Evolutionary conservation across 1,284 basidiomycete species (phyloP).

Genomic region (Leccinum subrobustum): DNA sequence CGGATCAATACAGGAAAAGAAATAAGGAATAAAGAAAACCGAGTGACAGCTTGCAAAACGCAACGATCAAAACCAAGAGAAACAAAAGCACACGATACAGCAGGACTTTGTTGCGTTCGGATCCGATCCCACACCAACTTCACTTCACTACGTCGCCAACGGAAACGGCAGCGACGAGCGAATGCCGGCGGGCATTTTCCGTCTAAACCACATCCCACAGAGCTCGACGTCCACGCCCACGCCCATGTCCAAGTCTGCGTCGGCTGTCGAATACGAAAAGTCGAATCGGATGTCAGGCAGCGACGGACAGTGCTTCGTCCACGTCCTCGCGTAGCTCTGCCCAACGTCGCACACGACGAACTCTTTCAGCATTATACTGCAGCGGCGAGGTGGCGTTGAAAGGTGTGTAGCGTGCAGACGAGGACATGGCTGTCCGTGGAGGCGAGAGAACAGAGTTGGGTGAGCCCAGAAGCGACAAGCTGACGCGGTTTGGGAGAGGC

Average conservation of each 20-base stretch:
- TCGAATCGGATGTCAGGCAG: constrained; percentile 29
- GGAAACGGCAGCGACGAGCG: not conserved
- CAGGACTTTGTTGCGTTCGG: not conserved
- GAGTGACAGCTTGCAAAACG: not conserved
- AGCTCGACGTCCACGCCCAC: constrained; percentile 21
- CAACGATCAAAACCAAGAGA: not conserved
- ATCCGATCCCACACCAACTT: not conserved
- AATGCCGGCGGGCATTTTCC: constrained; percentile 13
- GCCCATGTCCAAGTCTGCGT: constrained; percentile 13
- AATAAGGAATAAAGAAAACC: not conserved
- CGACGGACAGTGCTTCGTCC: constrained; percentile 30
- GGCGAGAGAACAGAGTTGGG: no score
- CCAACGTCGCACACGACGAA: constrained; percentile 7
- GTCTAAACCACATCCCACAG: constrained; percentile 32
- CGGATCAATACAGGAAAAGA: not conserved
- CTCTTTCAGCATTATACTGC: no score
- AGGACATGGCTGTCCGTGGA: no score
- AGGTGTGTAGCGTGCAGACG: no score
- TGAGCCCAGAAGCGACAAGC: no score
- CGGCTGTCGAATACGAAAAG: constrained; percentile 27
- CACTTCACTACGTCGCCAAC: not conserved
- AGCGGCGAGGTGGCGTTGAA: no score
- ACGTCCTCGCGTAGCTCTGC: constrained; percentile 26
- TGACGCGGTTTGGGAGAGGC: no score
- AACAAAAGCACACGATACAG: not conserved